A percentile compares a stretch with the other conserved stretches of the same genome.
These are phyloP conservation scores for Micractinium sp. DNA, from an alignment of 139 green algal genomes.

Conservation along the genomic window DNA sequence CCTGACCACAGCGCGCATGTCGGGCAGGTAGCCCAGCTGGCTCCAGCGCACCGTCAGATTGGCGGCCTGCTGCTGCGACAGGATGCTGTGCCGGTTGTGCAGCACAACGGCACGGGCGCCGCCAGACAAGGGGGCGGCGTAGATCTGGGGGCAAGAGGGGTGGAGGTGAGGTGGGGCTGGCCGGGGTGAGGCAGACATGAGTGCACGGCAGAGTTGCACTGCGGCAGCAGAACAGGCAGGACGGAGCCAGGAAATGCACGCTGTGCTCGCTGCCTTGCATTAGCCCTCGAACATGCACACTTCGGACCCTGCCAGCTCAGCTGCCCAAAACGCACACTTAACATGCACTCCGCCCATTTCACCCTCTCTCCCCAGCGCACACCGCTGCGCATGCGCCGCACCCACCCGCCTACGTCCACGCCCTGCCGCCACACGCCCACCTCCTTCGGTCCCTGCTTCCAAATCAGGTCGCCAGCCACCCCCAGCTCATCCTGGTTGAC, in stretches of 20 bases:
- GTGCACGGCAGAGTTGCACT: too few species aligned
- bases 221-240: not conserved
- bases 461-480: conserved; percentile 65
- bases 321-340: too few species aligned
- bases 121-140: conserved; percentile 50
- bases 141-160: conserved; percentile 42
- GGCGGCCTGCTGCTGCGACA: not conserved
- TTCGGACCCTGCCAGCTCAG: too few species aligned
- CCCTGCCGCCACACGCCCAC: conserved; percentile 12
- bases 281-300: too few species aligned
- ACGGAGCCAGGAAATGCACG: not conserved
- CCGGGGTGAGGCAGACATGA: too few species aligned
- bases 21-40: conserved; percentile 40
- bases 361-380: too few species aligned
- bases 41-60: conserved; percentile 13
- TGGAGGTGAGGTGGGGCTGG: not conserved
- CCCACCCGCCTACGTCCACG: too few species aligned
- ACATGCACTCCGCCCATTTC: too few species aligned
- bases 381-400: too few species aligned
- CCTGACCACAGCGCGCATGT: conserved; percentile 25
- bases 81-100: conserved; percentile 52
- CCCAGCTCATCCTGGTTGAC: conserved; percentile 72
- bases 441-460: conserved; percentile 51
- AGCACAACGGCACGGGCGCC: conserved; percentile 55
- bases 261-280: not conserved